phyloP scores from a whole-genome alignment of 2,329 filamentous ascomycete genomes.

The Fusarium tupiense region DNA sequence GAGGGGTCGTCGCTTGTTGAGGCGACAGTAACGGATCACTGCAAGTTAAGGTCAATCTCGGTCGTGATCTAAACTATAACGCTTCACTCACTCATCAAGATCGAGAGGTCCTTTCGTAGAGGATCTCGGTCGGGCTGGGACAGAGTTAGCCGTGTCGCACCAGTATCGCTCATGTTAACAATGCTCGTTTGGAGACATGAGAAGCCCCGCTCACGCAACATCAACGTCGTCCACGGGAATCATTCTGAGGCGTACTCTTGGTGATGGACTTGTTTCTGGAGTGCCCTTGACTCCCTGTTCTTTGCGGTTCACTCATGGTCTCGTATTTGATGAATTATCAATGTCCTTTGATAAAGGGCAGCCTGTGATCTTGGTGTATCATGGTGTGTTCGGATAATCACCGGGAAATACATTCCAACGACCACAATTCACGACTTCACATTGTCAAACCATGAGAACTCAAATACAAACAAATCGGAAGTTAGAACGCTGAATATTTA shows the following conservation, averaged over 20 bases:
- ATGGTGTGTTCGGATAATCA: conserved; percentile 36
- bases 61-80: neutral
- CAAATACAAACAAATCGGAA: neutral
- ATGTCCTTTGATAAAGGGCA: conserved; percentile 10
- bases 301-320: conserved; percentile 45
- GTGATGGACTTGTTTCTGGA: conserved; percentile 51
- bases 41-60: neutral
- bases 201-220: neutral
- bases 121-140: conserved; percentile 68
- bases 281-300: conserved; percentile 46
- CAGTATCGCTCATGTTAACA: neutral
- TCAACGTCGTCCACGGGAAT: neutral
- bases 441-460: neutral
- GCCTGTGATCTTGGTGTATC: conserved; percentile 16
- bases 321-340: conserved; percentile 8
- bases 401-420: conserved; percentile 18
- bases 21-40: conserved; percentile 46
- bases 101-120: conserved; percentile 84
- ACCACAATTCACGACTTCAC: neutral
- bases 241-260: conserved; percentile 46
- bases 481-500: neutral
- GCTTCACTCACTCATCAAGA: conserved; percentile 71
- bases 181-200: neutral
- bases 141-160: conserved; percentile 29
- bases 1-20: conserved; percentile 43